A percentile compares a stretch with the other conserved stretches of the same genome.
Conservation (phyloP, 257 asterid genomes). For the Solanum gandarillasii region DNA sequence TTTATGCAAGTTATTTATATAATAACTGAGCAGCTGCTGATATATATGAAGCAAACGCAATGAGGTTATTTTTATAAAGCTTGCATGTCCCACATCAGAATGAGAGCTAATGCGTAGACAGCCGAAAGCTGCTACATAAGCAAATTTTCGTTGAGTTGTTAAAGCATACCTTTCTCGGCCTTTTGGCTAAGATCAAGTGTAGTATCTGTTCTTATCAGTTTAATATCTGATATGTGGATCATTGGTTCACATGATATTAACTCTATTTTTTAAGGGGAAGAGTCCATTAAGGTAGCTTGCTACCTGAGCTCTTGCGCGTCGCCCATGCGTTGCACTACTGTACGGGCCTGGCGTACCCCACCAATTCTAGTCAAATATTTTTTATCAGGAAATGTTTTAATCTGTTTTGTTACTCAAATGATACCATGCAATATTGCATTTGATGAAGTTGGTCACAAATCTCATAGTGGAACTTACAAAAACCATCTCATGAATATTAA, state of each 20-base stretch:
- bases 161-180: constrained; percentile 30
- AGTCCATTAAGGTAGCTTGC: not conserved
- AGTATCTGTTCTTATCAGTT: constrained; percentile 25
- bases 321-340: not conserved
- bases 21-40: no score
- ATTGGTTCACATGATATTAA: not conserved
- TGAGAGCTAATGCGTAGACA: not conserved
- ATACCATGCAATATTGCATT: no score
- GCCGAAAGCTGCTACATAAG: not conserved
- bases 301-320: not conserved
- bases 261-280: not conserved
- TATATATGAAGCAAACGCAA: not conserved
- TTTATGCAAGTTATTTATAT: not conserved
- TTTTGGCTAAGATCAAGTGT: constrained; percentile 39
- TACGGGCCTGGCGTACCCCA: not conserved
- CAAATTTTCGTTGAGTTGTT: accelerated
- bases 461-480: no score
- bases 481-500: no score
- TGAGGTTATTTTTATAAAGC: not conserved
- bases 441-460: no score
- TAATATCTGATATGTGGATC: not conserved
- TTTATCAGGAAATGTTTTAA: not conserved
- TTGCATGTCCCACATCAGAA: not conserved
- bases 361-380: not conserved
- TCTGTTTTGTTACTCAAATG: no score